These are phyloP conservation scores for Stentor coeruleus DNA, from an alignment of 73 alveolate species.

Conservation along the genomic window DNA sequence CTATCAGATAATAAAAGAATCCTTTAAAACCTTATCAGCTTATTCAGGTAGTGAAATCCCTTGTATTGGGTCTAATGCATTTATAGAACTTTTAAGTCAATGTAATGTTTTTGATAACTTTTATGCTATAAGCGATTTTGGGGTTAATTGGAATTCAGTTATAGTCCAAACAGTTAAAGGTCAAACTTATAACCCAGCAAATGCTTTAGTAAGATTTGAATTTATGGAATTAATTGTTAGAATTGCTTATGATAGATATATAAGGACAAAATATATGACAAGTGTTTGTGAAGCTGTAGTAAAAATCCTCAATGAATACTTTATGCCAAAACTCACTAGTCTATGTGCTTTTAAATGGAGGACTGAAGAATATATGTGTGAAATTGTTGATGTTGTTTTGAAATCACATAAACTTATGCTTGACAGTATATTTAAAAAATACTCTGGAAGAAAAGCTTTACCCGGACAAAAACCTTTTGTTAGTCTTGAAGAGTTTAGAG, in stretches of 20 bases:
- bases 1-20: constrained; percentile 39
- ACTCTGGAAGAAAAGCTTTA: constrained; percentile 23
- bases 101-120: constrained; percentile 28
- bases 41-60: constrained; percentile 28
- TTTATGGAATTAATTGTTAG: constrained; percentile 50
- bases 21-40: constrained; percentile 32
- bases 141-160: constrained; percentile 33
- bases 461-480: constrained; percentile 39
- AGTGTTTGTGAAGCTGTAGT: constrained; percentile 53
- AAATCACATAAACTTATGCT: constrained; percentile 39
- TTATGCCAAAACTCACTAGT: constrained; percentile 25
- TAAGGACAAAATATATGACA: constrained; percentile 26
- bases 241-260: constrained; percentile 48
- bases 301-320: constrained; percentile 32
- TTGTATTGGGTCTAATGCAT: constrained; percentile 34
- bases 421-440: constrained; percentile 39
- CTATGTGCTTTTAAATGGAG: constrained; percentile 54
- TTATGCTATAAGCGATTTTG: constrained; percentile 45
- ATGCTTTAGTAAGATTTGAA: constrained; percentile 51
- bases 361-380: constrained; percentile 44
- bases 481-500: constrained; percentile 67
- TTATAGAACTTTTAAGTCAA: constrained; percentile 23
- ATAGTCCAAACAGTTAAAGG: constrained; percentile 34
- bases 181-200: constrained; percentile 41
- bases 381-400: constrained; percentile 50